Evolutionary conservation across 768 basidiomycete genomes (phyloP), one percentile per base, ranked within the genome.

Genomic region (Mycena kentingensis): DNA sequence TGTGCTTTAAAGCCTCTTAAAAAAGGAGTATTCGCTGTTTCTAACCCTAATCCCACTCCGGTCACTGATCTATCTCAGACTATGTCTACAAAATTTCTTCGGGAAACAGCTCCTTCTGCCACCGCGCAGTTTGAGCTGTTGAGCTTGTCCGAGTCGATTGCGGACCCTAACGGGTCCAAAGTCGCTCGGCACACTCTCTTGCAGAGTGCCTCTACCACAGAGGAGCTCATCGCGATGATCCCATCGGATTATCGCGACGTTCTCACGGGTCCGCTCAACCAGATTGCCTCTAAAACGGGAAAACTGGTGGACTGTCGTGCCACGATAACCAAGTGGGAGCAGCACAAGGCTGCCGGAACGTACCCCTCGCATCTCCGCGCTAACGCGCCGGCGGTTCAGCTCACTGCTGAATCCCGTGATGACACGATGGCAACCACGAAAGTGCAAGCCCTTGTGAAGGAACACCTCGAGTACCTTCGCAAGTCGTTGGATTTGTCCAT

Each of bases 181-280:
- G n/a, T n/a, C n/a, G n/a, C n/a, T 28, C 43, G 43, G 18, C 43
- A 47, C 28, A 29, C 46, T 31, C 18, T 27, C 18, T 26, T 54
- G 13, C 53, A 49, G 32, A 28, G 41, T 26, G 53, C 53, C 1
- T 27, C 37, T 26, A 42, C 49, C 36, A 44, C 56, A 24, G 54
- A 60, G 6, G 49, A 55, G 8, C 22, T 60, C 3, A 32, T 60
- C 26, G n/a, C 39, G 39, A 43, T 46, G 35, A 28, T 55, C 54
- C 54, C 54, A n/a, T 32, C 16, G n/a, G 58, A 60, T 15, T 60
- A 56, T 52, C 25, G 42, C 16, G 16, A 41, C 16, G 29, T 54
- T 12, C 58, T 60, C 1, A 19, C 24, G 10, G 54, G 48, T 13
- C 54, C 54, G 16, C 50, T 60, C 27, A 16, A 26, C 2, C 43